Evolutionary conservation across 139 green algal genomes (phyloP), one percentile per base, ranked within the genome.

Genomic region (Micromonas commoda): DNA sequence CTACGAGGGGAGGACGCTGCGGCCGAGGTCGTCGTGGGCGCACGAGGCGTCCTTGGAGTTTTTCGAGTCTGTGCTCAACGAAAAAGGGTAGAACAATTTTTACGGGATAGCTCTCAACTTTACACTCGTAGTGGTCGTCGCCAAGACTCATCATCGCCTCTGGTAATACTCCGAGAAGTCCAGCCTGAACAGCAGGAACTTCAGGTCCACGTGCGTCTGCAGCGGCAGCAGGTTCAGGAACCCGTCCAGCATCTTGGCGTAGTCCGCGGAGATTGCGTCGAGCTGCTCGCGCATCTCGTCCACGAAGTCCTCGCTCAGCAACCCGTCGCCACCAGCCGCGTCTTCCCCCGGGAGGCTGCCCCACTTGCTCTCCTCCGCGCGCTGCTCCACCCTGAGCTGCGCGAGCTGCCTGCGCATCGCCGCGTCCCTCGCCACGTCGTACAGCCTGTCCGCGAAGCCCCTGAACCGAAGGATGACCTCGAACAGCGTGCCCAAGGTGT

Each of bases 401-500:
- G 37, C 37, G 9, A 39, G 23, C 29, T 38, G 24, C 53, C 33
- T 26, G 37, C 31, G n/a, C 9, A 21, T 26, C 21, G 33, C 2
- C 3, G 33, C 68, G 29, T 75, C 37, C 1, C 23, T 9, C 34
- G 38, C 38, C 20, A 68, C 33, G 23, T 83, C 76, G 52, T 81
- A 77, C 23, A 87, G 31, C 6, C 77, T 60, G 29, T 77, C 67
- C 16, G 81, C 61, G 66, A 86, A 71, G 31, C 34, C 81, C 26
- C 60, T 31, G 72, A 88, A 88, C n/a, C 51, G 52, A 16, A 84
- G 69, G n/a, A 86, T 73, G 63, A 81, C 9, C 29, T 87, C 83
- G 33, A 87, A 83, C 64, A 91, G 38, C 69, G 66, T 28, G 9
- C 37, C 31, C 29, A 91, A 81, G 23, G 37, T 61, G 52, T 61